Base-by-base conservation (phyloP, 2,329 filamentous ascomycete species). In the Fusarium sp. region DNA sequence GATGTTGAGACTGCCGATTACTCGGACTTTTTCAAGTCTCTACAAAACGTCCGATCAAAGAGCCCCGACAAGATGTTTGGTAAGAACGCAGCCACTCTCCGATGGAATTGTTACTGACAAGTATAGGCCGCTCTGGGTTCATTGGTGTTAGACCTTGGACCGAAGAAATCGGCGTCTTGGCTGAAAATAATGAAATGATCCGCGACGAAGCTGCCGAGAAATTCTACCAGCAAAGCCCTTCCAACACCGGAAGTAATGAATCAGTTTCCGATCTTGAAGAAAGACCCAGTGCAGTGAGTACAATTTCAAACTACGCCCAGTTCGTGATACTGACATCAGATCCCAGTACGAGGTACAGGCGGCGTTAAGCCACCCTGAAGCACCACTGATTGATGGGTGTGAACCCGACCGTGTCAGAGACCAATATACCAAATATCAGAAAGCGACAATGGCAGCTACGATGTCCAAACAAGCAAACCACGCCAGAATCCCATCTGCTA, bases 41-140 rank as follows among this genome's bases (percentile, higher is more conserved):
- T 61, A 6, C 26, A 42, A 17, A 52, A 42, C 7, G 39, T 30
- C 23, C 32, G 56, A 17, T 38, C 17, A 11, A 39, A 42, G 19
- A 61, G 48, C 19, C 59, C 49, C 1, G 43, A 56, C 3, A 28
- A 28, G 15, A 48, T 56, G 15, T 56, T 34, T 5, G 20, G 60
- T 63, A 52, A 51, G 59, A 15, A 12, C 7, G 17, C 7, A 34
- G 2, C 7, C 7, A 8, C 38, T 8, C n/a, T 8, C 7, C 6
- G 21, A 23, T 20, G 4, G n/a, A 28, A 15, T 9, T 12, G 36
- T 43, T 32, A 6, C 58, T 58, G n/a, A 64, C 34, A 15, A 9
- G 17, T 6, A 39, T 26, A 63, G 60, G 20, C 7, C 39, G 30
- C 28, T n/a, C 42, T 20, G 12, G 43, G 17, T 32, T 28, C 30